Evolutionary conservation across 441 rosid species (phyloP).

Genomic region (Viola pubescens): DNA sequence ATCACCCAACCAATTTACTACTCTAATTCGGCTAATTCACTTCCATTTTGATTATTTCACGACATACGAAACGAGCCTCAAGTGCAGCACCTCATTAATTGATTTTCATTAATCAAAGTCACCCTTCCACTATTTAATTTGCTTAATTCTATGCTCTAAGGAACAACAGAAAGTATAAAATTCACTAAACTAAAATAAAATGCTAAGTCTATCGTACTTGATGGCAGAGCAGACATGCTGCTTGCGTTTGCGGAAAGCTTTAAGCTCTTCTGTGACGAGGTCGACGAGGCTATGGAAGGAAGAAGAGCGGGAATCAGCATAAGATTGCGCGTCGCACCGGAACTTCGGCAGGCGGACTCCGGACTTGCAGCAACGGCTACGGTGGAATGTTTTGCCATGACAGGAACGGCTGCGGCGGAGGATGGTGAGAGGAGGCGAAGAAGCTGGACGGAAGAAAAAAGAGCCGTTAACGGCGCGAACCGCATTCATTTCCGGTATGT

Average conservation of each 20-base stretch:
- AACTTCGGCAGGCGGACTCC: conserved; percentile 16
- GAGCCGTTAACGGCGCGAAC: conserved; percentile 51
- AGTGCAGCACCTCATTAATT: no score
- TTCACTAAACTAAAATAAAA: background rate
- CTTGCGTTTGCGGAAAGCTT: conserved; percentile 30
- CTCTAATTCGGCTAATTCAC: background rate
- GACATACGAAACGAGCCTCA: no score
- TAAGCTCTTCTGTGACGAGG: conserved; percentile 51
- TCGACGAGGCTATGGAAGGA: conserved; percentile 54
- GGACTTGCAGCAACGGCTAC: conserved; percentile 28
- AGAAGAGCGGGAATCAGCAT: conserved; percentile 20
- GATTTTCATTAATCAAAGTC: no score
- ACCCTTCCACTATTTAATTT: no score
- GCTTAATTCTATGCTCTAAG: background rate
- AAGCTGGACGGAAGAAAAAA: conserved; percentile 42
- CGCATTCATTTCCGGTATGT: conserved; percentile 34
- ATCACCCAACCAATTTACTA: no score
- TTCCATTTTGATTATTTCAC: background rate
- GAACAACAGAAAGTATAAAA: background rate
- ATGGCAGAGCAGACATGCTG: conserved; percentile 48
- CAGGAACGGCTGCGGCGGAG: conserved; percentile 32
- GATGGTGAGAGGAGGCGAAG: conserved; percentile 40
- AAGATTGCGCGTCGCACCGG: conserved; percentile 16
- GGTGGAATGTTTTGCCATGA: conserved; percentile 30
- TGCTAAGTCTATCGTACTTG: conserved; percentile 36